Percentiles rank a stretch among this genome's conserved stretches.
Conservation (phyloP, 345 rosid genomes). For the Mallotus nudiflorus region DNA sequence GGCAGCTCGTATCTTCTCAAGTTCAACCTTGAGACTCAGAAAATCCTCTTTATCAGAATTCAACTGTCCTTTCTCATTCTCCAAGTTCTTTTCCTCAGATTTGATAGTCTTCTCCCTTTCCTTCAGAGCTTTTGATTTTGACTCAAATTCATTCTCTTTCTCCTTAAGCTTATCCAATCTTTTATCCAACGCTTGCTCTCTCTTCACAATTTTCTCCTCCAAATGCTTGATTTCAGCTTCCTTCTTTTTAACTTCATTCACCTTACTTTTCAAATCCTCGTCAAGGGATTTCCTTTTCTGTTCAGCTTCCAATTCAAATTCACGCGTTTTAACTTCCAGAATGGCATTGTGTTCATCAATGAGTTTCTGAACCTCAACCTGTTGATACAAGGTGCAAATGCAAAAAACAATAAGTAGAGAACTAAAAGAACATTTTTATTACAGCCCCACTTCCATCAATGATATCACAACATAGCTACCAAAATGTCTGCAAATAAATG, state of each 20-base stretch:
- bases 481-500: background rate
- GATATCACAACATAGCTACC: background rate
- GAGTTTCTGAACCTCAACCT: slow-evolving; percentile 80
- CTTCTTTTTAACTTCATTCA: slow-evolving; percentile 69
- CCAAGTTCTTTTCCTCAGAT: slow-evolving; percentile 65
- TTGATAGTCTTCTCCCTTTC: slow-evolving; percentile 69
- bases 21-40: slow-evolving; percentile 53
- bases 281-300: slow-evolving; percentile 72
- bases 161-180: slow-evolving; percentile 72
- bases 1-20: slow-evolving; percentile 62
- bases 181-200: slow-evolving; percentile 74
- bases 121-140: slow-evolving; percentile 54
- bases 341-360: slow-evolving; percentile 73
- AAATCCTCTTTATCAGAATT: slow-evolving; percentile 54
- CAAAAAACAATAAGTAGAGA: background rate
- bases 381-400: slow-evolving; percentile 16
- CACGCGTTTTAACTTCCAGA: slow-evolving; percentile 63
- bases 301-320: slow-evolving; percentile 77
- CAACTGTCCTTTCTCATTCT: slow-evolving; percentile 52
- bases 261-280: slow-evolving; percentile 66
- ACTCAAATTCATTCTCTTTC: slow-evolving; percentile 67
- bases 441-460: too few species aligned
- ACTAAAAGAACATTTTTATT: background rate
- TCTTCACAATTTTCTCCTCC: slow-evolving; percentile 79
- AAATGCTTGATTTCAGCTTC: slow-evolving; percentile 78